Percentiles rank a stretch among this genome's conserved stretches.
phyloP scores from a whole-genome alignment of 2,329 filamentous ascomycete species.

The Fusarium paranaense region DNA sequence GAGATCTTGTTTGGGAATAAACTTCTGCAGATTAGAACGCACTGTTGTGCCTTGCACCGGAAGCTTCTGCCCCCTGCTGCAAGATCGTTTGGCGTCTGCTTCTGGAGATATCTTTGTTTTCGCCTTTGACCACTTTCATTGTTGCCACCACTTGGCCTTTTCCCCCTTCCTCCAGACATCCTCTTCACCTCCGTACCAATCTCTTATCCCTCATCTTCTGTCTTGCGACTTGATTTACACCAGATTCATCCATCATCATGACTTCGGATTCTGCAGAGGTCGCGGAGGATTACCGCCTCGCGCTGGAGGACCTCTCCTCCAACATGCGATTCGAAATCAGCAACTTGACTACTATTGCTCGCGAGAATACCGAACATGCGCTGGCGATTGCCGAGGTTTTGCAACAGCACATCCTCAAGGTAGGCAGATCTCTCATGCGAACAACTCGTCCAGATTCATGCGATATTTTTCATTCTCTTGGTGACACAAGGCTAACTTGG shows the following conservation, averaged over 20 bases:
- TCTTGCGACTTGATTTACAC: conserved; percentile 22
- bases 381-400: conserved; percentile 91
- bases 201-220: neutral
- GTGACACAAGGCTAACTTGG: conserved; percentile 51
- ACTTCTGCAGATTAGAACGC: conserved; percentile 43
- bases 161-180: conserved; percentile 18
- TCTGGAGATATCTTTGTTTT: conserved; percentile 15
- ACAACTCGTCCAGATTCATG: neutral
- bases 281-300: conserved; percentile 93
- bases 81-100: conserved; percentile 14
- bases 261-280: conserved; percentile 79
- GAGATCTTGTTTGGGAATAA: conserved; percentile 46
- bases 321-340: conserved; percentile 97
- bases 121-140: conserved; percentile 13
- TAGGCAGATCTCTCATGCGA: conserved; percentile 62
- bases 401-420: conserved; percentile 93
- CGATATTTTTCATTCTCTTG: neutral
- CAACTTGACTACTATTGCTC: conserved; percentile 96
- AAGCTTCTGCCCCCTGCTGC: conserved; percentile 20
- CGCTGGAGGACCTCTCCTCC: conserved; percentile 88
- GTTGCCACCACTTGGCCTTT: conserved; percentile 13
- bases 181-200: conserved; percentile 15
- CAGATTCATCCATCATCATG: conserved; percentile 51
- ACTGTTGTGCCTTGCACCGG: conserved; percentile 33
- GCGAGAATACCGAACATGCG: conserved; percentile 96